Percentiles rank a stretch among this genome's conserved stretches.
These are phyloP conservation scores for Dalechampia spathulata DNA, from an alignment of 441 rosid species.

Conservation along the genomic window DNA sequence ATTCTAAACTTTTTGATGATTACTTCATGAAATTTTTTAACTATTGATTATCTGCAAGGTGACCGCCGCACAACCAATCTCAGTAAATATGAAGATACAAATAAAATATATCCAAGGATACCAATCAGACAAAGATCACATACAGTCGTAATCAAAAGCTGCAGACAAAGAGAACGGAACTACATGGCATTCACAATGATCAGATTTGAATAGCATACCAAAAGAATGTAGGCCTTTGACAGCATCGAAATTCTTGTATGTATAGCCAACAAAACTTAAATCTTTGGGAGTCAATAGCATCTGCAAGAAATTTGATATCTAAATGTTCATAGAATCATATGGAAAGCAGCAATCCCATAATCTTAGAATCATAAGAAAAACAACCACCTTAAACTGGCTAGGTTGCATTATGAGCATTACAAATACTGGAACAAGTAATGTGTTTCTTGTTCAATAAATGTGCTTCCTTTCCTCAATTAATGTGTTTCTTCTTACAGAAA, in stretches of 20 bases:
- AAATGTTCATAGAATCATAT: neutral
- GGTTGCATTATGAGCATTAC: neutral
- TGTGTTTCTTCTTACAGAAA: neutral
- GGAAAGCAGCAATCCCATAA: neutral
- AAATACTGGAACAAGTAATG: neutral
- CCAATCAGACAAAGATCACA: neutral
- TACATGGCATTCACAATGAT: slow-evolving; percentile 2
- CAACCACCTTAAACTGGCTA: too few relatives aligned
- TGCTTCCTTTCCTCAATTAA: neutral
- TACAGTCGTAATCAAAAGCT: neutral
- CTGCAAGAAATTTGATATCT: slow-evolving; percentile 35
- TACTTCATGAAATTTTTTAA: too few relatives aligned
- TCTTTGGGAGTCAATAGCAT: slow-evolving; percentile 77
- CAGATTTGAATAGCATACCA: slow-evolving; percentile 38
- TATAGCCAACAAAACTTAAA: slow-evolving; percentile 95
- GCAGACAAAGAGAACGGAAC: slow-evolving; percentile 3
- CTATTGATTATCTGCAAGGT: too few relatives aligned
- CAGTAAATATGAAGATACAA: neutral
- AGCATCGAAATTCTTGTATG: slow-evolving; percentile 96
- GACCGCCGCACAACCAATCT: too few relatives aligned
- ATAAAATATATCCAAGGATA: neutral
- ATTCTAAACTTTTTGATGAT: too few relatives aligned
- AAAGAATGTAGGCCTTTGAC: slow-evolving; percentile 68
- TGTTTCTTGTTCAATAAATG: neutral
- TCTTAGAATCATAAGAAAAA: too few relatives aligned